These are phyloP conservation scores for Solanum ossicruentum DNA, from an alignment of 257 asterid genomes.

Conservation along the genomic window DNA sequence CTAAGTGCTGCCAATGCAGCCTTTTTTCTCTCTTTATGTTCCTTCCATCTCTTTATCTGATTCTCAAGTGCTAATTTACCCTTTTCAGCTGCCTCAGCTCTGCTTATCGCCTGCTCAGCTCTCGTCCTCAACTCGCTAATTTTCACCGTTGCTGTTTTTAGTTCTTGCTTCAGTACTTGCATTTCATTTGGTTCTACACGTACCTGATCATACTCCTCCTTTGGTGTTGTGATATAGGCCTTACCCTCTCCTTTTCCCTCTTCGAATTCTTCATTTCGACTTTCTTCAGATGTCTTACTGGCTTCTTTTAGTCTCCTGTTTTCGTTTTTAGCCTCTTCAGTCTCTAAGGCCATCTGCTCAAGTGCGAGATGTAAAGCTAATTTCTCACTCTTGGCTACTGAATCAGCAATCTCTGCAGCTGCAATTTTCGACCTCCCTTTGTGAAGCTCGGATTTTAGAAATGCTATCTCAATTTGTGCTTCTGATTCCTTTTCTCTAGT, in stretches of 20 bases:
- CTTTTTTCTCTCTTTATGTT: slow-evolving; percentile 33
- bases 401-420: slow-evolving; percentile 38
- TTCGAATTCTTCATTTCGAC: background rate
- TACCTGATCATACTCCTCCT: slow-evolving; percentile 1
- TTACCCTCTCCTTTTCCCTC: background rate
- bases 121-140: slow-evolving; percentile 45
- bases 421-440: slow-evolving; percentile 30
- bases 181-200: slow-evolving; percentile 4
- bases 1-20: slow-evolving; percentile 42
- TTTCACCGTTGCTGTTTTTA: slow-evolving; percentile 24
- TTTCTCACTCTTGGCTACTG: slow-evolving; percentile 31
- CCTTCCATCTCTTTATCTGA: slow-evolving; percentile 37
- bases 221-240: slow-evolving; percentile 1
- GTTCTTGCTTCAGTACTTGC: slow-evolving; percentile 26
- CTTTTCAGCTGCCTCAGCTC: slow-evolving; percentile 75
- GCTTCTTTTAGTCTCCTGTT: slow-evolving; percentile 17
- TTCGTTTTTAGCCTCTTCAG: slow-evolving; percentile 32
- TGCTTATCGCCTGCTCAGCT: slow-evolving; percentile 70
- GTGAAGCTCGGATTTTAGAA: slow-evolving; percentile 40
- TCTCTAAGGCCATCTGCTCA: slow-evolving; percentile 42
- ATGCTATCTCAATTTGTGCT: slow-evolving; percentile 30
- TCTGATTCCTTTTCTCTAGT: slow-evolving; percentile 23
- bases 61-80: slow-evolving; percentile 38
- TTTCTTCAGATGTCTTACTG: slow-evolving; percentile 3
- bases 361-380: slow-evolving; percentile 26